Evolutionary conservation across 306 rosid genomes (phyloP).

Genomic region (Vigna nakashimae): DNA sequence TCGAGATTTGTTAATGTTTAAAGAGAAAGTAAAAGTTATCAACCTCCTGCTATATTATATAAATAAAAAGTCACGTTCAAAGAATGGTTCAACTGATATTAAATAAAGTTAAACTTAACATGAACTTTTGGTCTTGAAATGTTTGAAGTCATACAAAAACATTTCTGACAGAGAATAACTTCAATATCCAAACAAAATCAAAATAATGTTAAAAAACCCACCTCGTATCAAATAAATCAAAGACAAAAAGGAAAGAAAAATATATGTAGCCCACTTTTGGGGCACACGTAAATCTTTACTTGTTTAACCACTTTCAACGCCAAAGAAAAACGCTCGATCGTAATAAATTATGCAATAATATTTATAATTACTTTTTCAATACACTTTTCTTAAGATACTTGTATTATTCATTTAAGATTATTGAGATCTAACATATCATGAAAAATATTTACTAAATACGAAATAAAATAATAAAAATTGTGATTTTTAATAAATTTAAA

Average conservation of each 20-base stretch:
- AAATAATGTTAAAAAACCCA: conserved; percentile 7
- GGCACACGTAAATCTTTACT: background rate
- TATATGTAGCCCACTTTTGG: conserved; percentile 10
- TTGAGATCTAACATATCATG: too few species aligned
- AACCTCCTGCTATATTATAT: background rate
- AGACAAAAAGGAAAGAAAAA: background rate
- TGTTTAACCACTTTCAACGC: background rate
- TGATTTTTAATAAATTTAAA: too few species aligned
- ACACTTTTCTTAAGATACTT: too few species aligned
- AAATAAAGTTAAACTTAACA: background rate
- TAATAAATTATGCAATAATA: background rate
- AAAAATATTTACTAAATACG: too few species aligned
- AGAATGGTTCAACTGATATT: background rate
- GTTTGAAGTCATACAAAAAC: background rate
- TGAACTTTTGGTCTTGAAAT: background rate
- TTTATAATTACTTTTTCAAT: too few species aligned
- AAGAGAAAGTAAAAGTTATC: background rate
- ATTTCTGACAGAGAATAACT: background rate
- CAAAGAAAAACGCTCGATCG: background rate
- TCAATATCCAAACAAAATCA: conserved; percentile 25
- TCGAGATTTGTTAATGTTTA: background rate
- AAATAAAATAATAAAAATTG: too few species aligned
- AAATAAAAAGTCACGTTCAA: background rate
- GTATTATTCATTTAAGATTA: too few species aligned
- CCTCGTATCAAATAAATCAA: conserved; percentile 2